Evolutionary conservation across 2,329 filamentous ascomycete species (phyloP), one percentile per base, ranked within the genome.

Genomic region (Verruconis gallopava): DNA sequence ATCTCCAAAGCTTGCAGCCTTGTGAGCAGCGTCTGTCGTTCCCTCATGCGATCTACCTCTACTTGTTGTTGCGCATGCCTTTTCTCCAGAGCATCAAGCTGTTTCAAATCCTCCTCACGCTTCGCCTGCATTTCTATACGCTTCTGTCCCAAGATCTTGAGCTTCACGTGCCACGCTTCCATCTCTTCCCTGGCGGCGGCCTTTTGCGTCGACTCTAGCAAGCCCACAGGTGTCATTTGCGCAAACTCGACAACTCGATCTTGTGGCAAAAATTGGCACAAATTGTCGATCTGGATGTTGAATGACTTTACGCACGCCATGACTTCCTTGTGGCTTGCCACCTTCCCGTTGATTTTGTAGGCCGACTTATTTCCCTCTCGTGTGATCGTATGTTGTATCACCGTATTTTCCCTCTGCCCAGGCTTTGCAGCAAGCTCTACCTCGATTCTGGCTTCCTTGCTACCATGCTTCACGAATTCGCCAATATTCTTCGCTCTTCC

Each of bases 211-310:
- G 91, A 84, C 45, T 78, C 72, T 1, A 98, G 69, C 15, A 95
- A 72, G 35, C 93, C 81, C 11, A 93, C 68, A 0, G 89, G 81
- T 5, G 77, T 82, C 50, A 93, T 74, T 4, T 75, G 81, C 4
- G 91, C 85, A 56, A 98, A 98, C 55, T 95, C 88, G 18, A 86
- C 85, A 1, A 98, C 91, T 50, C 88, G 82, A 57, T 98, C 91
- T 59, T 98, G 91, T 0, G 91, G 91, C 35, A 98, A 66, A 53
- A 98, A 98, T 57, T 98, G 91, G 58, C 91, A 98, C 2, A 98
- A 70, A 51, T 98, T 98, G 65, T 98, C 91, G 49, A 96, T 85
- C 60, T 98, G 91, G 40, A 98, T 96, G 38, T 81, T 81, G 53
- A 93, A 77, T 6, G 69, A 71, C 45, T 68, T 73, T 46, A 80